These are phyloP conservation scores for Colletotrichum sp. DNA, from an alignment of 2,329 filamentous ascomycete genomes.

Conservation along the genomic window DNA sequence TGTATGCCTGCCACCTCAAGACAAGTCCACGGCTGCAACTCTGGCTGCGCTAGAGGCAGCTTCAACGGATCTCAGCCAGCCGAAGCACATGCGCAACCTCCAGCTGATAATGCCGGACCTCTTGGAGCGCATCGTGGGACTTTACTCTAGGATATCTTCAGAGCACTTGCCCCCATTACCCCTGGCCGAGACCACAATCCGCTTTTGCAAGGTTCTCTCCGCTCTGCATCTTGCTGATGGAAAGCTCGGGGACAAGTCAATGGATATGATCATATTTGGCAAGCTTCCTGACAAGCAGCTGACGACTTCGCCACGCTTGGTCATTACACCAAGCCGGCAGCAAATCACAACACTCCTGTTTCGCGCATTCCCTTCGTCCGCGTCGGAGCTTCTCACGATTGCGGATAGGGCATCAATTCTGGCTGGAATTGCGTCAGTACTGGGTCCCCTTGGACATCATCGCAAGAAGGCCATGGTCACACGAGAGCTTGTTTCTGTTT, in stretches of 20 bases:
- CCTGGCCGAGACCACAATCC: slow-evolving; percentile 74
- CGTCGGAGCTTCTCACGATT: slow-evolving; percentile 70
- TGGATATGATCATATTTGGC: slow-evolving; percentile 71
- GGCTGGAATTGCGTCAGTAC: slow-evolving; percentile 85
- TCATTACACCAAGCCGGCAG: slow-evolving; percentile 61
- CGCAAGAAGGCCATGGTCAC: slow-evolving; percentile 92
- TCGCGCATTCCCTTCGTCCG: slow-evolving; percentile 71
- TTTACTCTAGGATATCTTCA: slow-evolving; percentile 74
- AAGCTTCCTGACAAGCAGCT: slow-evolving; percentile 55
- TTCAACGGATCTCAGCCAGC: slow-evolving; percentile 47
- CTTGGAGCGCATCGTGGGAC: slow-evolving; percentile 73
- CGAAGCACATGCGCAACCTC: slow-evolving; percentile 58
- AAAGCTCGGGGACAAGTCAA: slow-evolving; percentile 61
- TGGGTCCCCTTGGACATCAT: slow-evolving; percentile 78
- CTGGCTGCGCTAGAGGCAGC: slow-evolving; percentile 27
- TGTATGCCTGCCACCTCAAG: slow-evolving; percentile 57
- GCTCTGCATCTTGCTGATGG: slow-evolving; percentile 71
- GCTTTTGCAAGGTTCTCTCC: slow-evolving; percentile 74
- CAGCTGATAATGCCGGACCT: slow-evolving; percentile 72
- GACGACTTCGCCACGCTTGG: slow-evolving; percentile 59
- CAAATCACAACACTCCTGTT: slow-evolving; percentile 71
- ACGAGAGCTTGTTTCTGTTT: slow-evolving; percentile 80
- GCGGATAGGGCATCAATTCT: slow-evolving; percentile 81
- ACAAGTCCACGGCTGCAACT: slow-evolving; percentile 39
- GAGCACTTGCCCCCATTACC: slow-evolving; percentile 75